Base-by-base conservation (phyloP, 768 basidiomycete genomes). In the Tricholoma sp. region DNA sequence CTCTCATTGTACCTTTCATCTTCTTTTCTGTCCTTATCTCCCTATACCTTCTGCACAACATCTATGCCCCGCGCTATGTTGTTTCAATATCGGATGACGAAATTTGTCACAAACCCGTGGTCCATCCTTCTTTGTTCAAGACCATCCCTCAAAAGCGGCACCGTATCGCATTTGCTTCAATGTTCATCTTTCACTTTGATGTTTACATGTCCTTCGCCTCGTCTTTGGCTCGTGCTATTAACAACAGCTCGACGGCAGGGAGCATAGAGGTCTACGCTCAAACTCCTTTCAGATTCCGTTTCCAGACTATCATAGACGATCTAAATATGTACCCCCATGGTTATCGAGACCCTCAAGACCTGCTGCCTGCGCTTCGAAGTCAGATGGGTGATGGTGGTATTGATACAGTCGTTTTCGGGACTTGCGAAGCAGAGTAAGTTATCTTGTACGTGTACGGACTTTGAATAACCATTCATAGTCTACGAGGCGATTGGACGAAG, bases 361-460 rank as follows among this genome's bases (percentile, higher is more conserved):
- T 78, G 18, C 49, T 73, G 3, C 52, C 64, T 1, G 67, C 67
- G 21, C 50, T 76, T 10, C 61, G 61, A 31, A 54, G 50, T 31
- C 58, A 64, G 22, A 59, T 50, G 32, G 65, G 58, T 2, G 61
- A 63, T 21, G 61, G 61, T 32, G 65, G 63, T n/a, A 66, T 75
- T n/a, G 76, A 76, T 57, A 22, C 75, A 52, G 61, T 79, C 18
- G 61, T 77, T 6, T 63, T 77, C 1, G 76, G 76, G n/a, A 77
- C 76, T n/a, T 79, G 77, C 61, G 77, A 79, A 60, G 54, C 74
- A 19, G 76, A 79, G 76, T 77, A 52, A 57, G 73, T 61, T 22
- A 4, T 34, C 41, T 51, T 12, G 4, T 21, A 54, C 49, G 14
- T 10, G n/a, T 12, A 9, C 31, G 32, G 2, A 12, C 10, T 9